These are phyloP conservation scores for Spirogloea muscicola DNA, from an alignment of 139 green algal genomes.

Conservation along the genomic window DNA sequence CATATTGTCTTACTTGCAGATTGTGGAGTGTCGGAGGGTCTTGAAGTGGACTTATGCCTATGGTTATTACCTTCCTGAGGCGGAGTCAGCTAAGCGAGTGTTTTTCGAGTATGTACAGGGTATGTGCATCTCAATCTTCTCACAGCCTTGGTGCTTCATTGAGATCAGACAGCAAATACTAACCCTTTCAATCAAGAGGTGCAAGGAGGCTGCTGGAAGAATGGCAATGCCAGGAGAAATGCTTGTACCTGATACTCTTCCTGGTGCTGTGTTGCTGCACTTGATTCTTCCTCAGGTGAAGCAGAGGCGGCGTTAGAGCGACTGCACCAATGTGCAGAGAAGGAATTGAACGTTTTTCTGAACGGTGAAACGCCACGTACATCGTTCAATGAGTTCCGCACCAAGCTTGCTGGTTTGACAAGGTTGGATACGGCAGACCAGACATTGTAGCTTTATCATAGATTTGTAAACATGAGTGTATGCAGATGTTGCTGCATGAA, in stretches of 20 bases:
- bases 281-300: slow-evolving; percentile 17
- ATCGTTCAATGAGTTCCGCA: slow-evolving; percentile 51
- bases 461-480: too few relatives aligned
- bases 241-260: not conserved
- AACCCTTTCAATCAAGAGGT: not conserved
- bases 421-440: too few relatives aligned
- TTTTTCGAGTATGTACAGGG: slow-evolving; percentile 55
- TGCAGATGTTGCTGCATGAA: too few relatives aligned
- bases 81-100: slow-evolving; percentile 19
- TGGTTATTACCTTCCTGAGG: slow-evolving; percentile 75
- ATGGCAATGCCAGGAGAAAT: not conserved
- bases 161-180: not conserved
- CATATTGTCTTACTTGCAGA: too few relatives aligned
- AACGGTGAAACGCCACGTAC: not conserved
- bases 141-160: not conserved
- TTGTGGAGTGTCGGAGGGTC: slow-evolving; percentile 89
- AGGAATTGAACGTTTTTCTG: slow-evolving; percentile 44
- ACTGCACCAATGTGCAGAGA: slow-evolving; percentile 44
- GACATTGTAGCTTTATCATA: too few relatives aligned
- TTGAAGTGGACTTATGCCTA: slow-evolving; percentile 98
- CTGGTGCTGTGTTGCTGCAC: not conserved
- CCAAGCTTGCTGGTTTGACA: slow-evolving; percentile 50
- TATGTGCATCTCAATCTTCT: slow-evolving; percentile 6
- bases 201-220: not conserved
- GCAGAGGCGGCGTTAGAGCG: slow-evolving; percentile 43